Conservation (phyloP, 1,284 basidiomycete species). For the Apiotrichum montevideense region DNA sequence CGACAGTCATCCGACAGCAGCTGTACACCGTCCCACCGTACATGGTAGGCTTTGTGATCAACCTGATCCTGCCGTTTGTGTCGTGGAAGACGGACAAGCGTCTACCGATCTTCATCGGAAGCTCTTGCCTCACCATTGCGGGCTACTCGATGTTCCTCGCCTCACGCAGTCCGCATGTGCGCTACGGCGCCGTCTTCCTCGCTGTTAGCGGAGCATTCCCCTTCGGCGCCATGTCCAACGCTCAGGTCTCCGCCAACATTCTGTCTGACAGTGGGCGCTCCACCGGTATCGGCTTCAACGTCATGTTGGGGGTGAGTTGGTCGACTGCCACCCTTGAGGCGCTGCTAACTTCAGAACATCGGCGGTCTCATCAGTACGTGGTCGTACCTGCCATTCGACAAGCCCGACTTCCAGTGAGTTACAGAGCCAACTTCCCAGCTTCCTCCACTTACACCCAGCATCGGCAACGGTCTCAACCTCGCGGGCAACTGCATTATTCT, state of each 20-base stretch:
- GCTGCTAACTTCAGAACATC: conserved; percentile 4
- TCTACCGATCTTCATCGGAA: conserved; percentile 29
- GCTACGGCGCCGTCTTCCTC: conserved; percentile 16
- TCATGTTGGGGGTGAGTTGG: conserved; percentile 13
- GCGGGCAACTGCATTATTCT: conserved; percentile 9
- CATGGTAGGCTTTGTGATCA: conserved; percentile 31
- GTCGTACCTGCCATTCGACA: conserved; percentile 20
- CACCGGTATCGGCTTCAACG: conserved; percentile 14
- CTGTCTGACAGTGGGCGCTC: conserved; percentile 10
- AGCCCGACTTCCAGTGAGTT: conserved; percentile 18
- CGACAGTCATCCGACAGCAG: conserved; percentile 28
- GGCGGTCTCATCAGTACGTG: conserved; percentile 25
- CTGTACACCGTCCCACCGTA: conserved; percentile 42
- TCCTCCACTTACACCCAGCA: background rate
- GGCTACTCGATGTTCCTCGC: conserved; percentile 36
- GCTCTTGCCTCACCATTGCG: conserved; percentile 29
- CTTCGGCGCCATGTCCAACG: conserved; percentile 10
- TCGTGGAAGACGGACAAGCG: conserved; percentile 38
- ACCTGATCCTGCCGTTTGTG: conserved; percentile 27
- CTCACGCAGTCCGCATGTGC: conserved; percentile 2
- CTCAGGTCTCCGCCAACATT: conserved; percentile 7
- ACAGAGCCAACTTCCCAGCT: background rate
- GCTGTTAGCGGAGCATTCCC: conserved; percentile 11
- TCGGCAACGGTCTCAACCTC: conserved; percentile 18
- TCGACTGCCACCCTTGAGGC: background rate